These are phyloP conservation scores for Neospermospora avenae DNA, from an alignment of 2,329 filamentous ascomycete species.

Conservation along the genomic window DNA sequence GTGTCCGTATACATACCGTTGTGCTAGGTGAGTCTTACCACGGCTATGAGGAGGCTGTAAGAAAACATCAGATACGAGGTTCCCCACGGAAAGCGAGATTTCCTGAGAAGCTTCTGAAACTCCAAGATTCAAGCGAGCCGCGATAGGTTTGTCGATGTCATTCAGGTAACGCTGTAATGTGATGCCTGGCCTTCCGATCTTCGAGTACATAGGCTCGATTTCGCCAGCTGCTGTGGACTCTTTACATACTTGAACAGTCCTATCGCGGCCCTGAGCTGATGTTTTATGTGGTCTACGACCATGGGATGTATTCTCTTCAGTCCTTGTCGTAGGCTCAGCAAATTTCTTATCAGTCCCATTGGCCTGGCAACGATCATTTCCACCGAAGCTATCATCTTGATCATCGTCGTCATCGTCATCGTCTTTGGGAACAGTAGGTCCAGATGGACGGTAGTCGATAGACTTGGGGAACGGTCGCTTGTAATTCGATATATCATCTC, in stretches of 20 bases:
- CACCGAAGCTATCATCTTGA: neutral
- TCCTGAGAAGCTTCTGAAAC: neutral
- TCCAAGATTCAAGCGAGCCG: neutral
- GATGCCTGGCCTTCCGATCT: neutral
- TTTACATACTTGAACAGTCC: neutral
- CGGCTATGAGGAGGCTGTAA: too few species aligned
- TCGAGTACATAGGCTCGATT: too few species aligned
- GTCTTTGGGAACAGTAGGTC: neutral
- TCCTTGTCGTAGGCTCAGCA: neutral
- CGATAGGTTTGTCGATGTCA: neutral
- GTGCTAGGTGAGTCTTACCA: too few species aligned
- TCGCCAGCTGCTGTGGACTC: neutral
- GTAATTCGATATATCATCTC: neutral
- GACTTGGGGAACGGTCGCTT: neutral
- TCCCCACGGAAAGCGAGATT: neutral
- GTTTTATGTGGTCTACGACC: neutral
- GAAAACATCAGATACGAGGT: too few species aligned
- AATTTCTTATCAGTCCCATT: neutral
- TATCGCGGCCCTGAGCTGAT: neutral
- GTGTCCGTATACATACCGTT: too few species aligned
- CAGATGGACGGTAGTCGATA: neutral
- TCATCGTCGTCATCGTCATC: slow-evolving; percentile 6
- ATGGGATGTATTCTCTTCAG: neutral
- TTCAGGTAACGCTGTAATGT: neutral
- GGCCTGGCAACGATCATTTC: neutral